These are phyloP conservation scores for Aspergillus sp. DNA, from an alignment of 2,329 filamentous ascomycete species.

Conservation along the genomic window DNA sequence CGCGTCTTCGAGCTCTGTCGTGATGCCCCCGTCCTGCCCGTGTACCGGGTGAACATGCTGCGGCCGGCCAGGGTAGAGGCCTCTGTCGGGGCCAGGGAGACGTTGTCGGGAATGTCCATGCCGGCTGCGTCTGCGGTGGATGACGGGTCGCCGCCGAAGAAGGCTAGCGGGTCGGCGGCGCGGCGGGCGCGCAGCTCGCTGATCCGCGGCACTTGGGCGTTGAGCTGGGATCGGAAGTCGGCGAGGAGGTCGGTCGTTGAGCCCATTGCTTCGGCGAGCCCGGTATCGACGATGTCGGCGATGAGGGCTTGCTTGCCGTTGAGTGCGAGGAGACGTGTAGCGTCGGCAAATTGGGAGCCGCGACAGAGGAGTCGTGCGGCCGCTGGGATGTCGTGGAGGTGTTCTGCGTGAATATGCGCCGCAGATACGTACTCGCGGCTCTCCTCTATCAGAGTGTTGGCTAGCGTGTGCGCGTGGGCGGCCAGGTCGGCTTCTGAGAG, in stretches of 20 bases:
- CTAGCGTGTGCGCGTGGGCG: conserved; percentile 63
- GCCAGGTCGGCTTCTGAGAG: conserved; percentile 51
- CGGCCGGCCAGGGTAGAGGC: conserved; percentile 65
- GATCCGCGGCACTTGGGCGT: conserved; percentile 77
- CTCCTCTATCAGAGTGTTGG: conserved; percentile 65
- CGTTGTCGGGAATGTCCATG: conserved; percentile 75
- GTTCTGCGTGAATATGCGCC: conserved; percentile 69
- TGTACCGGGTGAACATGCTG: conserved; percentile 91
- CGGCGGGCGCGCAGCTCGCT: conserved; percentile 73
- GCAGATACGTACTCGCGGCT: conserved; percentile 75
- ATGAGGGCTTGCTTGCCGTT: conserved; percentile 55
- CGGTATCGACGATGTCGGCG: conserved; percentile 59
- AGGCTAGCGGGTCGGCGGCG: conserved; percentile 72
- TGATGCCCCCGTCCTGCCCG: conserved; percentile 41
- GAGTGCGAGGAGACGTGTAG: conserved; percentile 65
- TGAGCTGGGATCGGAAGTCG: conserved; percentile 79
- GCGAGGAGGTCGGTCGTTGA: conserved; percentile 83
- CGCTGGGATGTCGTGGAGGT: conserved; percentile 61
- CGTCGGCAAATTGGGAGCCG: conserved; percentile 78
- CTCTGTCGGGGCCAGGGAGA: conserved; percentile 81
- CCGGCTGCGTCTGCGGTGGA: conserved; percentile 44
- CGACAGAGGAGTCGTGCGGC: conserved; percentile 75
- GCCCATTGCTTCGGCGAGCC: conserved; percentile 70
- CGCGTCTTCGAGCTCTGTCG: conserved; percentile 82
- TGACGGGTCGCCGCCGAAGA: conserved; percentile 74